Evolutionary conservation across 176 grass and related monocot genomes (phyloP).

Genomic region (Oropetium thomaeum): DNA sequence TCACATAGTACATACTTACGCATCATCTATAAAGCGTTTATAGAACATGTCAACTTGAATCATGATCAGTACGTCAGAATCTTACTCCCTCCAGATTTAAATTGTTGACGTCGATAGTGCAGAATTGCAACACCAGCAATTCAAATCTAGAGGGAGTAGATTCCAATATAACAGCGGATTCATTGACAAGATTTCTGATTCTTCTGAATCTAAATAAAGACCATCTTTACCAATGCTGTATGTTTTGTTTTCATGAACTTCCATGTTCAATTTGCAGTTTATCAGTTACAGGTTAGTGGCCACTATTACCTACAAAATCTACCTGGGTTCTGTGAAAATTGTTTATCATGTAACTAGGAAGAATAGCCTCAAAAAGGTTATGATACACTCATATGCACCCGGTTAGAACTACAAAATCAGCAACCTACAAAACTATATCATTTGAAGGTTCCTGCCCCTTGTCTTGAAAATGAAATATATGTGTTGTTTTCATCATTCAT

Average conservation of each 20-base stretch:
- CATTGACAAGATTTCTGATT: not conserved
- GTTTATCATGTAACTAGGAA: slow-evolving; percentile 18
- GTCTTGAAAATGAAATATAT: slow-evolving; percentile 21
- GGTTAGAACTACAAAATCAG: slow-evolving; percentile 8
- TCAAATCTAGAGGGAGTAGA: not conserved
- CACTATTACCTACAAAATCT: slow-evolving; percentile 36
- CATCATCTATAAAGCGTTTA: not conserved
- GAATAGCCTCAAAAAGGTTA: slow-evolving; percentile 13
- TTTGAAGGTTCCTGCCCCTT: not conserved
- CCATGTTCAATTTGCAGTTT: slow-evolving; percentile 27
- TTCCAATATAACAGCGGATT: not conserved
- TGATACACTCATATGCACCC: slow-evolving; percentile 33
- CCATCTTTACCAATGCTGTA: not conserved
- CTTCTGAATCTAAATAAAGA: not conserved
- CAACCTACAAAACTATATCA: slow-evolving; percentile 17
- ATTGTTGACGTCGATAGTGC: not conserved
- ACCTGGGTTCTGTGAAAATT: not conserved
- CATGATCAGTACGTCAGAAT: not conserved
- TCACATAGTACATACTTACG: not conserved
- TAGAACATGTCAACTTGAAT: too few species aligned
- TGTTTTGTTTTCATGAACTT: slow-evolving; percentile 9
- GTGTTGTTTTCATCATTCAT: not conserved
- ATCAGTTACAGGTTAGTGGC: slow-evolving; percentile 24
- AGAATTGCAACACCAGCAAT: not conserved
- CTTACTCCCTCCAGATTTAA: not conserved